Evolutionary conservation across 208 protist genomes (phyloP), one percentile per base, ranked within the genome.

Genomic region (Wallacemonas sp.): DNA sequence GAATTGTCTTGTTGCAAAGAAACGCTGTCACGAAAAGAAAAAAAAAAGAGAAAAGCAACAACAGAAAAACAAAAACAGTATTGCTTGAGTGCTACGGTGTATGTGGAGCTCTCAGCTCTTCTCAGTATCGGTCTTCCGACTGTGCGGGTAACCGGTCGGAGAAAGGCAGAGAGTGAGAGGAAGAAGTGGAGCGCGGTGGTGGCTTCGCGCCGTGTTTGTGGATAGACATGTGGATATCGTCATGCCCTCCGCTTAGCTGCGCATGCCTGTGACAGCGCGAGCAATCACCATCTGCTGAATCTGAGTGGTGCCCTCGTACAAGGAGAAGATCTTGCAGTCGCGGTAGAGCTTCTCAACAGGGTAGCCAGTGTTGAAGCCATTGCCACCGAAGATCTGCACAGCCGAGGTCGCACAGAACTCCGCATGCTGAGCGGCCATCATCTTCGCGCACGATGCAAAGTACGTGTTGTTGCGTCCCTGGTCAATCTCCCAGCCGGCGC

Each of bases 311-410:
- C 91, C 94, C 69, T 97, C 94, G 80, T 97, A 97, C 54, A 98
- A 95, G 45, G 93, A 93, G 77, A 92, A 97, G 66, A 98, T 93
- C 81, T 97, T 97, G 26, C 76, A 81, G 60, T 98, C 94, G 30
- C 92, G 81, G 72, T 93, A 93, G 12, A 98, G 83, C 76, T 97
- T 98, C 73, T 97, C 94, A n/a, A 97, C 89, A 27, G 94, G 94
- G 76, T 97, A 98, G 9, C 91, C 90, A 15, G 91, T 92, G 76
- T 91, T 97, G 76, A 91, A 97, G 44, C 93, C 93, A 59, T 95
- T 96, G 46, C 91, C 93, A 27, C 93, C 91, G 24, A 96, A 95
- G 76, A 95, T 93, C 83, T 95, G 89, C 34, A 95, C 71, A 12
- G 87, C 92, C 55, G 86, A 84, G 30, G 79, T 81, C 13, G 82